These are phyloP conservation scores for Ruellia speciosa DNA, from an alignment of 305 asterid genomes.

Conservation along the genomic window DNA sequence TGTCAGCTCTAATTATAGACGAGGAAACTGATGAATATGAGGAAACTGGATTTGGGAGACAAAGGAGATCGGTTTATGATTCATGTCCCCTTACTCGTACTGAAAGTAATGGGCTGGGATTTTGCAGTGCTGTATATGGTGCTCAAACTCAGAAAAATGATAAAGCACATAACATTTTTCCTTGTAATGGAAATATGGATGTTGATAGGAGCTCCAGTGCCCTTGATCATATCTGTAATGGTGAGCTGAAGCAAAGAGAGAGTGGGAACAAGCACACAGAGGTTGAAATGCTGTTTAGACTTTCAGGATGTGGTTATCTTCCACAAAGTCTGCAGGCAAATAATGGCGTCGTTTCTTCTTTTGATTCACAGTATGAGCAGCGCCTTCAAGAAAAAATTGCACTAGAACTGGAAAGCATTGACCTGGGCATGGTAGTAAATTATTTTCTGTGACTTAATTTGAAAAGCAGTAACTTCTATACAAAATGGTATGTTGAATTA, in stretches of 20 bases:
- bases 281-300: slow-evolving; percentile 65
- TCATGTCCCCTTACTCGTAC: slow-evolving; percentile 32
- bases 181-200: slow-evolving; percentile 55
- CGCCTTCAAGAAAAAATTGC: slow-evolving; percentile 64
- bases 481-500: slow-evolving; percentile 18
- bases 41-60: slow-evolving; percentile 59
- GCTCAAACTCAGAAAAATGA: slow-evolving; percentile 39
- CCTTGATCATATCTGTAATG: slow-evolving; percentile 39
- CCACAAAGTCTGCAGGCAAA: slow-evolving; percentile 36
- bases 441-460: slow-evolving; percentile 3
- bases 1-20: slow-evolving; percentile 84
- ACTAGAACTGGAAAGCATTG: slow-evolving; percentile 74
- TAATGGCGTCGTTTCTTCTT: slow-evolving; percentile 35
- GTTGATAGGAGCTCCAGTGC: slow-evolving; percentile 34
- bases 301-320: slow-evolving; percentile 49
- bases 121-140: slow-evolving; percentile 45
- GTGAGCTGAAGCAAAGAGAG: slow-evolving; percentile 47
- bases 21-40: slow-evolving; percentile 73
- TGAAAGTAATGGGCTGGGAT: slow-evolving; percentile 41
- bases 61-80: slow-evolving; percentile 39
- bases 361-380: slow-evolving; percentile 61
- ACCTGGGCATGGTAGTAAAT: slow-evolving; percentile 41
- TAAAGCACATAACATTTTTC: slow-evolving; percentile 29
- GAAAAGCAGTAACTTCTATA: slow-evolving; percentile 8
- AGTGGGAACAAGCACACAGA: slow-evolving; percentile 58